A percentile compares a stretch with the other conserved stretches of the same genome.
Evolutionary conservation across 768 basidiomycete species (phyloP).

Genomic region (Leccinellum albellum): DNA sequence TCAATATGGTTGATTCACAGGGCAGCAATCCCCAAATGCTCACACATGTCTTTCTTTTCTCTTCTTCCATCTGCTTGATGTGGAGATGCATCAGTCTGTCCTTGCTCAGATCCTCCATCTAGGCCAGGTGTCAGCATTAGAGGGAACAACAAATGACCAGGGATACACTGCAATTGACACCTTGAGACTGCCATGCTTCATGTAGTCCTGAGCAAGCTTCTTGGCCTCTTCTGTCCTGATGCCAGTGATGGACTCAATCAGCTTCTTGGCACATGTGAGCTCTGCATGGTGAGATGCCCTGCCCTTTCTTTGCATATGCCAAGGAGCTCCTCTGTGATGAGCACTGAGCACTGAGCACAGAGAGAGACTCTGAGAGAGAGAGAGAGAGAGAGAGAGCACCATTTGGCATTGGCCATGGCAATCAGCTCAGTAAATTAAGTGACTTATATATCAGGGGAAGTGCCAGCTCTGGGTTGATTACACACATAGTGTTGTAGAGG

Average conservation of each 20-base stretch:
- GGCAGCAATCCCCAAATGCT: conserved; percentile 74
- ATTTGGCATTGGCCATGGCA: conserved; percentile 65
- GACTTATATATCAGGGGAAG: conserved; percentile 43
- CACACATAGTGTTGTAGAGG: conserved; percentile 66
- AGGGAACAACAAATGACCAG: background rate
- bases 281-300: conserved; percentile 75
- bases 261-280: conserved; percentile 57
- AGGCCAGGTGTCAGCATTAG: conserved; percentile 4
- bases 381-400: conserved; percentile 43
- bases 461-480: conserved; percentile 44
- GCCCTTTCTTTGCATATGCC: conserved; percentile 85
- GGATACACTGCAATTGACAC: conserved; percentile 65
- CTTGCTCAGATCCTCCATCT: conserved; percentile 66
- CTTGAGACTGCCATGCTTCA: conserved; percentile 73
- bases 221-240: conserved; percentile 67
- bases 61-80: conserved; percentile 94
- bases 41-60: conserved; percentile 85
- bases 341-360: conserved; percentile 79
- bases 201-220: conserved; percentile 80
- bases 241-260: conserved; percentile 58
- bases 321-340: conserved; percentile 78
- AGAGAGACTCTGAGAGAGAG: too few relatives aligned
- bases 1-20: conserved; percentile 96
- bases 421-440: conserved; percentile 52
- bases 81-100: conserved; percentile 84